Base-by-base conservation (phyloP, 805 yeast genomes). In the Candida awuae region DNA sequence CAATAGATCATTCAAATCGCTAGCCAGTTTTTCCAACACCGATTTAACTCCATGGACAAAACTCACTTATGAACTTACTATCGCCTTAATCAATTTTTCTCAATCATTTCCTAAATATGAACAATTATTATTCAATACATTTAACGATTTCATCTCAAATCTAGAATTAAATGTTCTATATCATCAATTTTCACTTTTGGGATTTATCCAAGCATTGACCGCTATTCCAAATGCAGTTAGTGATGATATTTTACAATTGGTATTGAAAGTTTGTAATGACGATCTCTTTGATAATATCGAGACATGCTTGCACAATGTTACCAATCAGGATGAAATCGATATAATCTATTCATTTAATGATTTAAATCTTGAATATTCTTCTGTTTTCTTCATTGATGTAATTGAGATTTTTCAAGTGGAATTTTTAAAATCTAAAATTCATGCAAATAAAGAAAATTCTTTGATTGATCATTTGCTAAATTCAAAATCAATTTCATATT, bases 11-110 rank as follows among this genome's bases (percentile, higher is more conserved):
- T 73, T 73, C 42, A 54, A 62, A n/a, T 46, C 55, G 2, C 43
- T 52, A 13, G 46, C 51, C 3, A 55, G 58, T 4, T 43, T 58
- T 7, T 48, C 45, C 27, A 53, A 49, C 8, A 15, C 38, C 10
- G 49, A 62, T 30, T 43, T 43, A 22, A 59, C 73, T 13, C 70
- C 71, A 4, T 65, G 73, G 74, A 63, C 65, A 18, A 51, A 51
- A 37, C 45, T 65, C 8, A 55, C 73, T 12, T 55, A 52, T 34
- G 60, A 59, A 31, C 46, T 70, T 22, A 53, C 62, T 7, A 44
- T 45, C 14, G 66, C 63, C 1, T 46, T 68, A 20, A 35, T 59
- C 10, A 45, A 41, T 18, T 42, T 63, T 4, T 61, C 60, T 4
- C 25, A 35, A 5, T 44, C 38, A 3, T 44, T 56, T 13, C 46